Evolutionary conservation across 1,284 basidiomycete species (phyloP).

Genomic region (Schizopora paradoxa): DNA sequence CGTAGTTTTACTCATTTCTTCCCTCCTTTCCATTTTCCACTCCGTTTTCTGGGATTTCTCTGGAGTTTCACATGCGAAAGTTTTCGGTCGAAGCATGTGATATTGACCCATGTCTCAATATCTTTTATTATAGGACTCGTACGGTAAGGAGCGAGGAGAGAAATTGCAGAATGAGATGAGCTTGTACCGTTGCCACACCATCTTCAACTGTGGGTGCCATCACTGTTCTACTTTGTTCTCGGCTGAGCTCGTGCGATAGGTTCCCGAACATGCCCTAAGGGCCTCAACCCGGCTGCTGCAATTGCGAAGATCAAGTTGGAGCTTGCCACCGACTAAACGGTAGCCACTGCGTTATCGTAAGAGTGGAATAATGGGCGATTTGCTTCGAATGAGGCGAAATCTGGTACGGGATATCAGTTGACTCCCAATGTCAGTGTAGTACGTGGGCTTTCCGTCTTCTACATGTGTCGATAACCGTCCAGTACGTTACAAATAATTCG

Average conservation of each 20-base stretch:
- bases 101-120: conserved; percentile 5
- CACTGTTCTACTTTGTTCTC: neutral
- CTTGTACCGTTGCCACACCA: conserved; percentile 90
- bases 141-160: conserved; percentile 81
- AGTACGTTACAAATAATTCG: too few relatives aligned
- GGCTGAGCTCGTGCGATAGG: conserved; percentile 35
- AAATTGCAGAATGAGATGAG: conserved; percentile 94
- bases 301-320: conserved; percentile 89
- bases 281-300: conserved; percentile 85
- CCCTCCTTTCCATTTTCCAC: neutral
- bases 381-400: too few relatives aligned
- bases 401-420: too few relatives aligned
- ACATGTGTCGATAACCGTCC: too few relatives aligned
- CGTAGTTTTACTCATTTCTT: conserved; percentile 26
- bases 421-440: too few relatives aligned
- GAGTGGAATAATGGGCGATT: too few relatives aligned
- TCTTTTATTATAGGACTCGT: conserved; percentile 71
- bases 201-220: conserved; percentile 79
- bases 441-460: too few relatives aligned
- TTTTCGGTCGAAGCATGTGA: neutral
- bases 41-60: neutral
- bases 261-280: conserved; percentile 92
- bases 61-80: neutral
- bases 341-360: neutral
- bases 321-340: conserved; percentile 65